Conservation (phyloP, 2,329 filamentous ascomycete genomes). For the Aspergillus calidoustus region DNA sequence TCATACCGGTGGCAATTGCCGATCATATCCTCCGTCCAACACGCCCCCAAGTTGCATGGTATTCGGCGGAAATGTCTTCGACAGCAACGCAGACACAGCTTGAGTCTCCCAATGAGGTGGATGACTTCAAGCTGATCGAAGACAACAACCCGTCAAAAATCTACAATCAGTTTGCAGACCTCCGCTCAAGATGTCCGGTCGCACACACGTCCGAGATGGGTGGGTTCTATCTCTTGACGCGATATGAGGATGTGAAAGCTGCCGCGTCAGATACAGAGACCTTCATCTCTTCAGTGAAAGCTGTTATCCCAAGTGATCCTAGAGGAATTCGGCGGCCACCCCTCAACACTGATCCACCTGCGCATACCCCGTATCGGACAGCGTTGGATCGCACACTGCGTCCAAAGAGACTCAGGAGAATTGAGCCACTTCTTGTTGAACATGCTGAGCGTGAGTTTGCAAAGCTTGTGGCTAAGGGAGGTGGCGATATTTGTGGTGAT, state of each 20-base stretch:
- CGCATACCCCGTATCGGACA: too few relatives aligned
- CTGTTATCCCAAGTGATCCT: conserved; percentile 19
- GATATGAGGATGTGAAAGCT: conserved; percentile 19
- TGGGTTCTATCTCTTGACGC: conserved; percentile 17
- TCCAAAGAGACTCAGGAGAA: too few relatives aligned
- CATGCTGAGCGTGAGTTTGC: too few relatives aligned
- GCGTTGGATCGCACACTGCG: too few relatives aligned
- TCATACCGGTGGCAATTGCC: too few relatives aligned
- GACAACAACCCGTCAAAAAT: conserved; percentile 8
- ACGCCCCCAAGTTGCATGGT: too few relatives aligned
- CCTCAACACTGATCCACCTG: conserved; percentile 16
- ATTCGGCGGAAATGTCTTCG: background rate
- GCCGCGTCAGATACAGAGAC: conserved; percentile 14
- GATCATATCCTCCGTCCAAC: too few relatives aligned
- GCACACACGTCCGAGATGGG: conserved; percentile 17
- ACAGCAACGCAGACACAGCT: background rate
- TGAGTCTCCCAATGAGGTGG: background rate
- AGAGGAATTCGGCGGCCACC: conserved; percentile 20
- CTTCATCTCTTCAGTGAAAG: conserved; percentile 20
- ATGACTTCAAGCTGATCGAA: background rate
- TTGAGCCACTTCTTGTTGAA: too few relatives aligned
- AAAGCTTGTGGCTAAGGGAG: too few relatives aligned
- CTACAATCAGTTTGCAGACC: conserved; percentile 15
- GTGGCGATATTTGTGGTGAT: too few relatives aligned
- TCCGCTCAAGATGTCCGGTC: conserved; percentile 14